A percentile compares a stretch with the other conserved stretches of the same genome.
Conservation (phyloP, 192 early-diverging fungal species). For the Dispira simplex region DNA sequence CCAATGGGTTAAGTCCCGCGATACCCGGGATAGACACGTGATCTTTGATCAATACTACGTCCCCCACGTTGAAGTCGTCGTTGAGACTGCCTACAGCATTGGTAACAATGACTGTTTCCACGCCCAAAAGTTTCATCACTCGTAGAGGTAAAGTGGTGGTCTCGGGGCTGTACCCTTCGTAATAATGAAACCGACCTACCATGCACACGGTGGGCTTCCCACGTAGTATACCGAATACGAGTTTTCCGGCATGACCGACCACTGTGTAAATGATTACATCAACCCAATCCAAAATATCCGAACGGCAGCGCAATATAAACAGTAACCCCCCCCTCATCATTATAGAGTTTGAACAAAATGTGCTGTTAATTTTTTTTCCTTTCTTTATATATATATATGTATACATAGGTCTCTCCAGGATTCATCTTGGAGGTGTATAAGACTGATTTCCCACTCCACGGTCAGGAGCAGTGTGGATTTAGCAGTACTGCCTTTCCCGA, state of each 20-base stretch:
- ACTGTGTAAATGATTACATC: conserved; percentile 12
- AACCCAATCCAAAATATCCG: background rate
- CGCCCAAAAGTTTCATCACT: conserved; percentile 69
- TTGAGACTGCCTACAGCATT: conserved; percentile 80
- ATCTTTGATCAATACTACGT: conserved; percentile 66
- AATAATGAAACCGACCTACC: conserved; percentile 82
- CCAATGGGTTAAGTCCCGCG: conserved; percentile 60
- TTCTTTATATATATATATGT: too few relatives aligned
- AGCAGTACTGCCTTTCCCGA: too few relatives aligned
- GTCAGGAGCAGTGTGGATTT: too few relatives aligned
- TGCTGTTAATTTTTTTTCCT: too few relatives aligned
- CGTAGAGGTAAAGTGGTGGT: conserved; percentile 76
- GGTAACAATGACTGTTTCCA: conserved; percentile 58
- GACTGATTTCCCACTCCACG: too few relatives aligned
- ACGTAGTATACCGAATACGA: conserved; percentile 73
- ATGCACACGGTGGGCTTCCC: conserved; percentile 60
- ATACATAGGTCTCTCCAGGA: background rate
- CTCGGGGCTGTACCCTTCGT: conserved; percentile 72
- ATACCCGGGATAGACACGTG: conserved; percentile 64
- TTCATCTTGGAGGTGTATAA: conserved; percentile 8
- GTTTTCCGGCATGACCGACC: conserved; percentile 23
- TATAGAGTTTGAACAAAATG: too few relatives aligned
- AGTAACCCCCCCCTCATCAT: background rate
- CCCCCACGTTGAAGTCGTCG: conserved; percentile 58
- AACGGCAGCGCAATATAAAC: background rate